A percentile compares a stretch with the other conserved stretches of the same genome.
Conservation (phyloP, 352 stramenopile species). For the Globisporangium cederbergense region DNA sequence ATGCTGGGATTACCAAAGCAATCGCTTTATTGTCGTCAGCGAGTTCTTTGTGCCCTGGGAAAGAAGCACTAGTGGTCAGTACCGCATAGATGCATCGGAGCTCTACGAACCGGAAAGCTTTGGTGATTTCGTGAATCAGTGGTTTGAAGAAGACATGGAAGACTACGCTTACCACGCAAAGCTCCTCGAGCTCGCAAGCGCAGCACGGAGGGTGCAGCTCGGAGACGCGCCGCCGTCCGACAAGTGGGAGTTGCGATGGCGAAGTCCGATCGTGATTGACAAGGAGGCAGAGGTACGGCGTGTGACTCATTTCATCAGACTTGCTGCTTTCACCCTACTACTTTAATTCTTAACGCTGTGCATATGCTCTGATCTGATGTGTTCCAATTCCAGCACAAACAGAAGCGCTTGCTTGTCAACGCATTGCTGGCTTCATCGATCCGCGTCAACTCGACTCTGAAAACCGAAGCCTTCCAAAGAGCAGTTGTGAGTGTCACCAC, state of each 20-base stretch:
- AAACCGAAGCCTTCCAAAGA: conserved; percentile 37
- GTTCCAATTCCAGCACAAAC: conserved; percentile 38
- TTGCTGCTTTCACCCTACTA: background rate
- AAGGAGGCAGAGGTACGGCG: conserved; percentile 42
- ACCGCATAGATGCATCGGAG: conserved; percentile 17
- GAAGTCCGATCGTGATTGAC: conserved; percentile 54
- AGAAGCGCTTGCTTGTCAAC: conserved; percentile 64
- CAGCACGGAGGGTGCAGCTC: conserved; percentile 30
- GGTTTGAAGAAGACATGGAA: conserved; percentile 68
- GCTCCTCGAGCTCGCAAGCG: conserved; percentile 38
- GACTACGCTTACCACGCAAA: conserved; percentile 38
- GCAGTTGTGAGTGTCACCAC: conserved; percentile 30
- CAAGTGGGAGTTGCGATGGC: conserved; percentile 80
- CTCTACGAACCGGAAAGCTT: conserved; percentile 53
- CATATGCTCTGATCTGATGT: conserved; percentile 1
- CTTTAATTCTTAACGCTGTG: background rate
- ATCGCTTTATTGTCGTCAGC: conserved; percentile 44
- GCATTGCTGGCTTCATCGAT: conserved; percentile 68
- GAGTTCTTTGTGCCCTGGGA: conserved; percentile 83
- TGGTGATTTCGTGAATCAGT: conserved; percentile 63
- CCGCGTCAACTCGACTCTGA: conserved; percentile 45
- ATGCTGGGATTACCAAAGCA: conserved; percentile 56
- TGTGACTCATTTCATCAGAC: background rate
- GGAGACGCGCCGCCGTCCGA: conserved; percentile 37
- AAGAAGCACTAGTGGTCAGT: conserved; percentile 7